These are phyloP conservation scores for Neurospora sp. DNA, from an alignment of 495 filamentous ascomycete genomes.

Conservation along the genomic window DNA sequence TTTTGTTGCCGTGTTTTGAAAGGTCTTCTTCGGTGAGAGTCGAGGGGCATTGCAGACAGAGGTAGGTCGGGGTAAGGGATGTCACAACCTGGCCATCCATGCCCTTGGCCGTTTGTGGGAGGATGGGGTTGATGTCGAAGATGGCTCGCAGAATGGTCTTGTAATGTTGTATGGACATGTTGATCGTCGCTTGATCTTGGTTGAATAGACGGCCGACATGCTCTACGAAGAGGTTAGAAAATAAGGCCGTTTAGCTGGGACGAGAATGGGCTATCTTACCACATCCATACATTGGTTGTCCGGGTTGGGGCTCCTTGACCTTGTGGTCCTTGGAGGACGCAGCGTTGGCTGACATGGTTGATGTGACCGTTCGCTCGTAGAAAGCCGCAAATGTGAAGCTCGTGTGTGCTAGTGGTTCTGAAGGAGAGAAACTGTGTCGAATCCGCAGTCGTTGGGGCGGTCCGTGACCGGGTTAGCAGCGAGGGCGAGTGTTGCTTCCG, in stretches of 20 bases:
- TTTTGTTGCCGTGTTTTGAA: constrained; percentile 45
- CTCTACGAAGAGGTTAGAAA: constrained; percentile 28
- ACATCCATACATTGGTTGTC: constrained; percentile 44
- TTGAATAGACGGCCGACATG: constrained; percentile 43
- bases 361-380: constrained; percentile 36
- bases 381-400: constrained; percentile 12
- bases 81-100: constrained; percentile 33
- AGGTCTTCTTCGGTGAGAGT: constrained; percentile 47
- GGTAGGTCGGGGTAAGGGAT: constrained; percentile 49
- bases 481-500: not conserved
- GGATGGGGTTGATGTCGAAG: constrained; percentile 36
- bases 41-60: constrained; percentile 60
- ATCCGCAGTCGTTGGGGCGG: not conserved
- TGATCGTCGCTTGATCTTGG: constrained; percentile 37
- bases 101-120: constrained; percentile 41
- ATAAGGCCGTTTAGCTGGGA: not conserved
- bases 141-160: constrained; percentile 41
- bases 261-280: constrained; percentile 25
- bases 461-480: not conserved
- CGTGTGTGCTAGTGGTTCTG: not conserved
- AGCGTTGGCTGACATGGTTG: constrained; percentile 7
- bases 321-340: constrained; percentile 45
- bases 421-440: not conserved
- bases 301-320: constrained; percentile 39
- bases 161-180: constrained; percentile 43